phyloP scores from a whole-genome alignment of 768 basidiomycete genomes.

The Lactarius indigo region DNA sequence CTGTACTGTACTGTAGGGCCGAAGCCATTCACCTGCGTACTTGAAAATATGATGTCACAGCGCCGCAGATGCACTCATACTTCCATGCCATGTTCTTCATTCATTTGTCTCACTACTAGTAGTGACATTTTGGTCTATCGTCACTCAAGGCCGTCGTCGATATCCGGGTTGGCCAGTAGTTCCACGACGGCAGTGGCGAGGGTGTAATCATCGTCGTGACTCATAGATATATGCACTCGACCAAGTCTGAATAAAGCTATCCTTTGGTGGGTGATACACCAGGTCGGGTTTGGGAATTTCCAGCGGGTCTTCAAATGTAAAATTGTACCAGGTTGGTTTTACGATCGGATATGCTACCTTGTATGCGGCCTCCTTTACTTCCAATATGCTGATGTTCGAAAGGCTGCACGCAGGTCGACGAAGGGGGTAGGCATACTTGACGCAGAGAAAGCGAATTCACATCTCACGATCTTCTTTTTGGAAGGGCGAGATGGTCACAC shows the following conservation, averaged over 20 bases:
- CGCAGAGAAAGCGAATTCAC: slow-evolving; percentile 55
- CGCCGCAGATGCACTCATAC: slow-evolving; percentile 45
- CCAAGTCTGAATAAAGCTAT: slow-evolving; percentile 30
- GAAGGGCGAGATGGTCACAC: slow-evolving; percentile 38
- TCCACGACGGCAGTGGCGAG: slow-evolving; percentile 66
- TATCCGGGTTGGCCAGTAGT: slow-evolving; percentile 6
- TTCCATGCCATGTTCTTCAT: slow-evolving; percentile 75
- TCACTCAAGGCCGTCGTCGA: neutral
- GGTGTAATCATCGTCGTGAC: slow-evolving; percentile 80
- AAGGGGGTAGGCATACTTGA: slow-evolving; percentile 49
- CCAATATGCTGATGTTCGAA: slow-evolving; percentile 51
- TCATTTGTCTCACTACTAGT: slow-evolving; percentile 38
- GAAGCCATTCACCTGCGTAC: no score
- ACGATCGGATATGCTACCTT: slow-evolving; percentile 71
- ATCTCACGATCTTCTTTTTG: slow-evolving; percentile 26
- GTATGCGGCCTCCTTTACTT: slow-evolving; percentile 82
- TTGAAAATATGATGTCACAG: slow-evolving; percentile 66
- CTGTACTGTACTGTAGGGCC: no score
- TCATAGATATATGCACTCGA: slow-evolving; percentile 63
- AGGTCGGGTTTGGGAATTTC: slow-evolving; percentile 43
- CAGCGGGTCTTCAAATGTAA: slow-evolving; percentile 39
- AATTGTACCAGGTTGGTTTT: slow-evolving; percentile 70
- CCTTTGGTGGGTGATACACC: slow-evolving; percentile 24
- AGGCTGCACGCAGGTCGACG: slow-evolving; percentile 7
- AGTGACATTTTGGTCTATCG: neutral